phyloP scores from a whole-genome alignment of 345 rosid species.

The Reutealis trisperma region DNA sequence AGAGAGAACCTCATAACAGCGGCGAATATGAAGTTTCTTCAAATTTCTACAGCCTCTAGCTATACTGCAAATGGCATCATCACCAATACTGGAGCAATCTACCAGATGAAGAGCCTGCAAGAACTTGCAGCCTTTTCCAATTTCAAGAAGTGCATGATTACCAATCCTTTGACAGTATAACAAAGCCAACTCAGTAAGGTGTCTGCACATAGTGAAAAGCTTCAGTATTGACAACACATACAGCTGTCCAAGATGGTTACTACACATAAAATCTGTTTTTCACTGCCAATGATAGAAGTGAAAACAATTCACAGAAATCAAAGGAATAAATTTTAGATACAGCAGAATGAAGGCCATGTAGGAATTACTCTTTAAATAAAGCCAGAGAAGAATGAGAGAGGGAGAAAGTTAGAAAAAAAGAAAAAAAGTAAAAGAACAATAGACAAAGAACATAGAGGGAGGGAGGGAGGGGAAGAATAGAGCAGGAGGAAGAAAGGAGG shows the following conservation, averaged over 20 bases:
- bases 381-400: too few species aligned
- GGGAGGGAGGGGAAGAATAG: neutral
- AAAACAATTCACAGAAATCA: neutral
- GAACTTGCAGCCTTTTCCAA: conserved; percentile 80
- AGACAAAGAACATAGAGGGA: too few species aligned
- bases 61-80: conserved; percentile 69
- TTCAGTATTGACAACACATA: conserved; percentile 15
- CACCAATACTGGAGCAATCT: conserved; percentile 83
- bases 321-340: neutral
- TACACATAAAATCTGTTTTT: neutral
- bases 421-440: too few species aligned
- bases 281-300: neutral
- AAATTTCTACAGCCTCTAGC: conserved; percentile 81
- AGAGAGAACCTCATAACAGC: conserved; percentile 78
- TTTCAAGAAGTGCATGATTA: conserved; percentile 60
- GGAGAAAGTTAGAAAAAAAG: neutral
- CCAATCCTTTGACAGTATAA: conserved; percentile 86
- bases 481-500: too few species aligned
- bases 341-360: neutral
- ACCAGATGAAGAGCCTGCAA: conserved; percentile 83
- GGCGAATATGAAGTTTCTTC: conserved; percentile 86
- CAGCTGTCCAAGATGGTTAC: neutral
- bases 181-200: conserved; percentile 74
- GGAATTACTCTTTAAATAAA: neutral
- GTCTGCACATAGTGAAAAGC: conserved; percentile 49